These are phyloP conservation scores for Podospora tetraspora DNA, from an alignment of 495 filamentous ascomycete species.

Conservation along the genomic window DNA sequence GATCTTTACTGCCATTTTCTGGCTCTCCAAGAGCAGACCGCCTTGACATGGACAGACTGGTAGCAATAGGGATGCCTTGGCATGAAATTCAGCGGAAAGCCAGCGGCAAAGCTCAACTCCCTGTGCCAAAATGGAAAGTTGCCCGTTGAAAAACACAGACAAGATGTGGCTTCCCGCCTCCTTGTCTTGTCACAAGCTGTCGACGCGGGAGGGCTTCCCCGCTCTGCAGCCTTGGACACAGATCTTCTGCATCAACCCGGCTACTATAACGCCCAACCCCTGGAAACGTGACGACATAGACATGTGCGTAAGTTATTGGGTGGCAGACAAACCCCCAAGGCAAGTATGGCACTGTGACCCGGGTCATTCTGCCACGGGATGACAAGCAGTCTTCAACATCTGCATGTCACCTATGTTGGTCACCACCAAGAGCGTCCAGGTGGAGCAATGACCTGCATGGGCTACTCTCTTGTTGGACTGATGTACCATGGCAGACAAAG, in stretches of 20 bases:
- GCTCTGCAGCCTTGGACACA: not conserved
- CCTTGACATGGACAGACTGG: no score
- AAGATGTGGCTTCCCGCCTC: not conserved
- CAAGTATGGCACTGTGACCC: not conserved
- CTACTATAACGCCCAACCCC: not conserved
- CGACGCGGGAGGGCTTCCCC: not conserved
- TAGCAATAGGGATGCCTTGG: not conserved
- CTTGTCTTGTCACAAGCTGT: not conserved
- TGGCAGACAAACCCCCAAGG: not conserved
- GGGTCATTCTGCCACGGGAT: not conserved
- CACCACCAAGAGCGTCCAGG: not conserved
- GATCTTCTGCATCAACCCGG: not conserved
- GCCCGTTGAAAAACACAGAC: not conserved
- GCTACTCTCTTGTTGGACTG: not conserved
- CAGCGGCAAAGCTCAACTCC: no score
- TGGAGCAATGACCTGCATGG: not conserved
- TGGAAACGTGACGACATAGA: not conserved
- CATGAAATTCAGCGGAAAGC: no score
- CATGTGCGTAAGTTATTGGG: not conserved
- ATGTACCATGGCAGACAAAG: not conserved
- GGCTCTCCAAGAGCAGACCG: no score
- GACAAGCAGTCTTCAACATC: not conserved
- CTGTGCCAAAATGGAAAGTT: no score
- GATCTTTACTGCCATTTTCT: not conserved
- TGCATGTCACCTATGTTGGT: not conserved